Base-by-base conservation (phyloP, 2,329 filamentous ascomycete species). In the Epicoccum sorghinum region DNA sequence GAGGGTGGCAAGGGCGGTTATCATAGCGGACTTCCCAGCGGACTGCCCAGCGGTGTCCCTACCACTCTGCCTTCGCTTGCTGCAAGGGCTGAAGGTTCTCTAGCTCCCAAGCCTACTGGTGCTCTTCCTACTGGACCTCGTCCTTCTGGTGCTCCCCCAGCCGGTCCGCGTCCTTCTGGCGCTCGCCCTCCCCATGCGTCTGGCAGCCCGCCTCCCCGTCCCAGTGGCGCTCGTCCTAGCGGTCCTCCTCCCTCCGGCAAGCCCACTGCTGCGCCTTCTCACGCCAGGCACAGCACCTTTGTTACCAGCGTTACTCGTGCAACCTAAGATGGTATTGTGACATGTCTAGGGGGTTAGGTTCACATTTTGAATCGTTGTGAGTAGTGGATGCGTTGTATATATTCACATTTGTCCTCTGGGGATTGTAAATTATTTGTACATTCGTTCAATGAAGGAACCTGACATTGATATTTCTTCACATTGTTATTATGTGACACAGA, bases 171-270 rank as follows among this genome's bases (percentile, higher is more conserved):
- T 4, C 44, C 35, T 6, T 22, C 40, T 22, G 49, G 42, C 7
- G 41, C 36, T 4, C 7, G 32, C 7, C 32, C 32, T n/a, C 32
- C 32, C 32, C 7, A 33, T 12, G 32, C 32, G 13, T 33, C 32
- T 33, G 32, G 32, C 29, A 47, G 42, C 25, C 42, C 42, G 23
- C 44, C 48, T n/a, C 18, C 25, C 23, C 29, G 18, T n/a, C 42
- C 41, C 8, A 49, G 32, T 35, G 41, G 37, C 24, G 38, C 24
- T 38, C 47, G 25, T 35, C 47, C 47, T 10, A 43, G 29, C 14
- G 49, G 49, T 12, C 41, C 27, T 24, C 39, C 45, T 29, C 51
- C 51, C 10, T 47, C 38, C 4, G 47, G 33, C 13, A 47, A 29
- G 47, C 47, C 41, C 22, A 38, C 32, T 33, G 32, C 32, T 12